phyloP scores from a whole-genome alignment of 495 filamentous ascomycete species.

The Acidomyces sp. region DNA sequence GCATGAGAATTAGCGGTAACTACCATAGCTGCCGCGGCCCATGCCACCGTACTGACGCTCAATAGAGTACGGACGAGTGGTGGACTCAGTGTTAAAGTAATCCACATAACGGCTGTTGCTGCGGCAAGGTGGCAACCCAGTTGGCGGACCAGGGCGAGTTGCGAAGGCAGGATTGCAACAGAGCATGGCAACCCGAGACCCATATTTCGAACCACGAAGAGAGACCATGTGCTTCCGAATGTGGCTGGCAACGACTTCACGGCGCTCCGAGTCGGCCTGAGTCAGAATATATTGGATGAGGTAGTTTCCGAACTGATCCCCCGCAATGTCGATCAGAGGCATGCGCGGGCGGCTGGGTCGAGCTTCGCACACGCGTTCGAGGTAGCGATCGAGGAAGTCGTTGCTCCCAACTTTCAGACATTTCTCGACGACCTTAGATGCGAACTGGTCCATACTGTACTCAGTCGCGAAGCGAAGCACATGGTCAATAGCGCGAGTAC shows the following conservation, averaged over 20 bases:
- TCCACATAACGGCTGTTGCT: constrained; percentile 42
- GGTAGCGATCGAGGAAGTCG: constrained; percentile 85
- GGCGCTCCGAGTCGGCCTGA: constrained; percentile 70
- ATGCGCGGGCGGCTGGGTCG: constrained; percentile 85
- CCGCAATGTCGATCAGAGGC: constrained; percentile 93
- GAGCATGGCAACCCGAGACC: constrained; percentile 94
- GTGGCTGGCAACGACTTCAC: constrained; percentile 82
- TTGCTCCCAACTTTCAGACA: constrained; percentile 90
- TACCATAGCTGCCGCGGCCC: constrained; percentile 5
- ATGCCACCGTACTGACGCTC: constrained; percentile 15
- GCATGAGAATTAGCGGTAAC: constrained; percentile 13
- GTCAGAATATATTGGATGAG: constrained; percentile 93
- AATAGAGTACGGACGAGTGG: constrained; percentile 8
- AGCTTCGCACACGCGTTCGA: constrained; percentile 84
- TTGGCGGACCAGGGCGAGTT: constrained; percentile 73
- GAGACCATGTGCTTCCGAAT: constrained; percentile 99
- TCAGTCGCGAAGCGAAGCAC: constrained; percentile 83
- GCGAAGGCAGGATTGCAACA: constrained; percentile 85
- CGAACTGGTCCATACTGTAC: constrained; percentile 99
- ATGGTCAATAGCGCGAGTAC: constrained; percentile 85
- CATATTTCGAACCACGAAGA: constrained; percentile 94
- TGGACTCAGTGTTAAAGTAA: constrained; percentile 8
- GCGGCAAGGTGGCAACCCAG: constrained; percentile 48
- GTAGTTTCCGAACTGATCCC: constrained; percentile 98
- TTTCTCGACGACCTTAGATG: constrained; percentile 97